Percentiles rank a stretch among this genome's conserved stretches.
Conservation (phyloP, 768 basidiomycete genomes). For the Exidia glandulosa region DNA sequence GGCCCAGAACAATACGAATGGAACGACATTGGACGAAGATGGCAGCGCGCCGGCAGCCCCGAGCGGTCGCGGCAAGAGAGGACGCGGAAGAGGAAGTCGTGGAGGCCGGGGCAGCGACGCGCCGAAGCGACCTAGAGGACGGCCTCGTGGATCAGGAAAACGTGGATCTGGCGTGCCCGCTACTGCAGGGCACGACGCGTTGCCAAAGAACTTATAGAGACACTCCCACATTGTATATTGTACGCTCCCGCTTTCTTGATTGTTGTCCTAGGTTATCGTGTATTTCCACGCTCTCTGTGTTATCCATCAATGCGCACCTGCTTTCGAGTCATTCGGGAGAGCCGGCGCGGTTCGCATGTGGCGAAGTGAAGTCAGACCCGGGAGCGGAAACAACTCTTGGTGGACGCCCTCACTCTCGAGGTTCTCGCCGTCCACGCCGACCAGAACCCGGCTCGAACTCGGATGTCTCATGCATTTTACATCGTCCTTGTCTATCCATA, state of each 20-base stretch:
- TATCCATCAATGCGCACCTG: background rate
- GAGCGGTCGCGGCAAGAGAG: conserved; percentile 17
- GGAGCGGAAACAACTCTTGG: background rate
- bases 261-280: background rate
- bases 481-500: background rate
- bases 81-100: background rate
- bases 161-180: background rate
- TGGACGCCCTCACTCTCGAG: background rate
- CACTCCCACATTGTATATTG: too few species aligned
- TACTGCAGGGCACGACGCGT: too few species aligned
- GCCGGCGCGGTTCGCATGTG: background rate
- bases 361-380: too few species aligned
- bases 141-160: background rate
- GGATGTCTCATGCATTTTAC: background rate
- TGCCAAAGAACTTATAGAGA: too few species aligned
- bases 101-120: background rate
- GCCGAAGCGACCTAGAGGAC: background rate
- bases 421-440: background rate
- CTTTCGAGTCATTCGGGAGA: background rate
- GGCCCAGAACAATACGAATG: conserved; percentile 14
- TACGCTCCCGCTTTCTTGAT: background rate
- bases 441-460: background rate
- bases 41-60: conserved; percentile 13
- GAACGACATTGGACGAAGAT: conserved; percentile 17
- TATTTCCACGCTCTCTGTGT: background rate